Evolutionary conservation across 352 stramenopile species (phyloP), one percentile per base, ranked within the genome.

Genomic region (Globisporangium carolinianum): DNA sequence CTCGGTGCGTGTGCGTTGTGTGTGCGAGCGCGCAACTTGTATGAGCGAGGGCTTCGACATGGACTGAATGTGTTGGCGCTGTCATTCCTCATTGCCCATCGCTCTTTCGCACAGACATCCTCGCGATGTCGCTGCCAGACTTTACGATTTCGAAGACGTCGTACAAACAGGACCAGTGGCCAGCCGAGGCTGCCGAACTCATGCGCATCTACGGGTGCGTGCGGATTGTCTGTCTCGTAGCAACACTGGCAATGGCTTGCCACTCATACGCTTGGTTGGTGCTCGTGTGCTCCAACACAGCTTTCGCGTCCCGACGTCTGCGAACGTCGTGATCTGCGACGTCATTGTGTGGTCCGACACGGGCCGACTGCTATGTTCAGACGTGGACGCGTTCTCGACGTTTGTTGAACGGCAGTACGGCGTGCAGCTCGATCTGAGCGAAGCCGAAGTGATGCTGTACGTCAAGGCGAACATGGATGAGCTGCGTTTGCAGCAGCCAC

Each of bases 381-480:
- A 91, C 43, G 75, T 77, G 38, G 76, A 89, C 41, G 63, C 62
- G 39, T 91, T 91, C 55, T 85, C 76, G 43, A 81, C 75, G 2
- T 87, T 86, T 18, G 77, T 72, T 7, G 62, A 77, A 12, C 72
- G 67, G 37, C 79, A 76, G 18, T 89, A 89, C 59, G 76, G 80
- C 50, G 60, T 91, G 12, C 75, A 87, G 52, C 58, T 88, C 54
- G 80, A 91, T 41, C 61, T 89, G 51, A 76, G 57, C 39, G 78
- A 91, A 18, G 61, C 75, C 6, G 80, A 91, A 53, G 57, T 91
- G 32, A 56, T 76, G 47, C 64, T 87, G 15, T 83, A 86, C 61
- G 72, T 86, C 55, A 86, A 85, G 51, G 75, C 76, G 15, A 87
- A 91, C 65, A 65, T 87, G 47, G 76, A 91, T 24, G 80, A 89